Evolutionary conservation across 2,329 filamentous ascomycete genomes (phyloP), one percentile per base, ranked within the genome.

Genomic region (Penicillium janthinellum): DNA sequence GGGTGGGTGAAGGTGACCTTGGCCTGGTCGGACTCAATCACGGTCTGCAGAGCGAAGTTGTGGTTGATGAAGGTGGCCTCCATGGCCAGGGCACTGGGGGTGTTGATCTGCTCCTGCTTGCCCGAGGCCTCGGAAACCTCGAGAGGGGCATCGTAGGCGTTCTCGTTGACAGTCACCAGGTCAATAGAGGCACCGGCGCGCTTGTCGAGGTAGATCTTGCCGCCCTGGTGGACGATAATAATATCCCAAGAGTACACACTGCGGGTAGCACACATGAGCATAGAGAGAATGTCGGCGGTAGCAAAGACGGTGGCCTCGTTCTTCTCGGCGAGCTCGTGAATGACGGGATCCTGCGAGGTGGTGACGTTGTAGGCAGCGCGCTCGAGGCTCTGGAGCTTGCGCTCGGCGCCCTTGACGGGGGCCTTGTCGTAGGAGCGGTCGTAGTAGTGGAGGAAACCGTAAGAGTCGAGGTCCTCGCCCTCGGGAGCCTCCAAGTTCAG

Each of bases 41-140:
- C 93, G 54, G 96, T 92, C 83, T 99, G 95, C 79, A 96, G 91
- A 69, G 92, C 90, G 78, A 99, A 99, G 84, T 98, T 96, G 86
- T 98, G 95, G 87, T 99, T 99, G 86, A 99, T 99, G 83, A 97
- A 96, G 54, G 95, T 99, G 57, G 95, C 95, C 81, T 99, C 95
- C 78, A 97, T 90, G 73, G 96, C 94, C 59, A 99, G 88, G 56
- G 93, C 92, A 57, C 83, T 82, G n/a, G 95, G 95, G 73, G 92
- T 92, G 86, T 99, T 99, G 80, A 99, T 90, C 66, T 86, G 83
- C 75, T 99, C 95, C 81, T 96, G 96, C 83, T 91, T 92, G 64
- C 71, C 74, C 17, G 77, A 73, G 53, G 75, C 69, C 73, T 98
- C 94, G 58, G 91, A 88, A 31, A 90, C 87, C 77, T 99, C 95